phyloP scores from a whole-genome alignment of 1,284 basidiomycete species.

The Phellinidium pouzarii region DNA sequence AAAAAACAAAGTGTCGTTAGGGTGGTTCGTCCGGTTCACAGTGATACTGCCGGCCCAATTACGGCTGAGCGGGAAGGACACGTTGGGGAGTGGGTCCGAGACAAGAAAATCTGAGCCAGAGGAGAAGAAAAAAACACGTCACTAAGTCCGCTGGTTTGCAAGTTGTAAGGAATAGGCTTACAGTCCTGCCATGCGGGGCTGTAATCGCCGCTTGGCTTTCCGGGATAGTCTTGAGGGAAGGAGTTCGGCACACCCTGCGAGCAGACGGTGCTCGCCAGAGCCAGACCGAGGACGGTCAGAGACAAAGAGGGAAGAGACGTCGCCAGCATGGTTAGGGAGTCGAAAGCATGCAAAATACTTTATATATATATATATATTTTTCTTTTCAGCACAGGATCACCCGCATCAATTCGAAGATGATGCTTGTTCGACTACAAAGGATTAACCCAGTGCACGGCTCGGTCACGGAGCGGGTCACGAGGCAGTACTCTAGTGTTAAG shows the following conservation, averaged over 20 bases:
- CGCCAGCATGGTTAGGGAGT: slow-evolving; percentile 23
- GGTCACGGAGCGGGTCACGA: too few species aligned
- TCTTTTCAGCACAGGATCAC: too few species aligned
- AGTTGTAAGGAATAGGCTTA: too few species aligned
- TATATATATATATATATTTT: not conserved
- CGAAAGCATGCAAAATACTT: not conserved
- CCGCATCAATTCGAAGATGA: too few species aligned
- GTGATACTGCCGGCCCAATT: slow-evolving; percentile 65
- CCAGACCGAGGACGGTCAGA: slow-evolving; percentile 14
- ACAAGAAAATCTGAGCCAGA: slow-evolving; percentile 38
- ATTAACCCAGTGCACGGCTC: too few species aligned
- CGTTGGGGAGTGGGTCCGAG: slow-evolving; percentile 50
- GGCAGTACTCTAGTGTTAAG: too few species aligned
- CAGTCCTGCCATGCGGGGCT: slow-evolving; percentile 59
- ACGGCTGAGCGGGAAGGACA: slow-evolving; percentile 49
- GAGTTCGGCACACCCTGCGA: slow-evolving; percentile 29
- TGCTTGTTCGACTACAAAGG: too few species aligned
- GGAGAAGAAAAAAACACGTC: too few species aligned
- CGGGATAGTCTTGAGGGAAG: slow-evolving; percentile 46
- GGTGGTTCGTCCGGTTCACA: slow-evolving; percentile 56
- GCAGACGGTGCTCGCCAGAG: slow-evolving; percentile 10
- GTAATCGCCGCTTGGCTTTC: slow-evolving; percentile 43
- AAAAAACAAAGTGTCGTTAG: slow-evolving; percentile 70
- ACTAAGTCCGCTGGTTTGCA: too few species aligned
- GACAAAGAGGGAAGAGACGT: not conserved